These are phyloP conservation scores for Potentilla sterilis DNA, from an alignment of 306 rosid species.

Conservation along the genomic window DNA sequence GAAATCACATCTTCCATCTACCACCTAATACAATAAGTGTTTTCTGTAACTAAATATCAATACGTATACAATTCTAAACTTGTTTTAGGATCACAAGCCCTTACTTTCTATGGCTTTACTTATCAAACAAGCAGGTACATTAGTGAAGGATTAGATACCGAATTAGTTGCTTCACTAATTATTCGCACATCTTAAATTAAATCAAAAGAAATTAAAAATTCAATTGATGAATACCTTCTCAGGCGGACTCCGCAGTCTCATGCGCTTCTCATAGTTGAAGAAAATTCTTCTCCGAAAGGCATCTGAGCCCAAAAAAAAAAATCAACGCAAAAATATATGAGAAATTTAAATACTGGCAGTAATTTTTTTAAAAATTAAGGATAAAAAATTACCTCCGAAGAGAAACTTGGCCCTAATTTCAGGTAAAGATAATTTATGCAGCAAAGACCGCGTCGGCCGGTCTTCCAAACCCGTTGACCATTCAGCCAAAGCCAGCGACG, in stretches of 20 bases:
- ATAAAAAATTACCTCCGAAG: conserved; percentile 46
- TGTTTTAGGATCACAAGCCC: not conserved
- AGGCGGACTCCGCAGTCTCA: conserved; percentile 77
- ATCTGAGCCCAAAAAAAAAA: conserved; percentile 39
- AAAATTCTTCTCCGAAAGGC: conserved; percentile 78
- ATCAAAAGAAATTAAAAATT: no score
- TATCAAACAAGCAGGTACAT: not conserved
- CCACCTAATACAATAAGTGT: not conserved
- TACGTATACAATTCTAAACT: not conserved
- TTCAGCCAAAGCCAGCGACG: conserved; percentile 25
- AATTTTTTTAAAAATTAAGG: not conserved
- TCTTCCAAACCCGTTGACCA: conserved; percentile 24
- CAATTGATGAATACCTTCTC: conserved; percentile 55
- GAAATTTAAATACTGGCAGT: not conserved
- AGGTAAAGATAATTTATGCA: conserved; percentile 52
- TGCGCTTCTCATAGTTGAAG: conserved; percentile 92
- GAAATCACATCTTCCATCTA: not conserved
- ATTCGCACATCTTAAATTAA: no score
- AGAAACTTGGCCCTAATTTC: conserved; percentile 32
- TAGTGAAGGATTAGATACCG: not conserved
- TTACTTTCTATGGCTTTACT: not conserved
- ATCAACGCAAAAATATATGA: not conserved
- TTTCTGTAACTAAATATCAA: not conserved
- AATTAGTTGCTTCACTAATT: not conserved
- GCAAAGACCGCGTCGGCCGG: conserved; percentile 24